phyloP scores from a whole-genome alignment of 768 basidiomycete genomes.

The Pisolithus tinctorius region DNA sequence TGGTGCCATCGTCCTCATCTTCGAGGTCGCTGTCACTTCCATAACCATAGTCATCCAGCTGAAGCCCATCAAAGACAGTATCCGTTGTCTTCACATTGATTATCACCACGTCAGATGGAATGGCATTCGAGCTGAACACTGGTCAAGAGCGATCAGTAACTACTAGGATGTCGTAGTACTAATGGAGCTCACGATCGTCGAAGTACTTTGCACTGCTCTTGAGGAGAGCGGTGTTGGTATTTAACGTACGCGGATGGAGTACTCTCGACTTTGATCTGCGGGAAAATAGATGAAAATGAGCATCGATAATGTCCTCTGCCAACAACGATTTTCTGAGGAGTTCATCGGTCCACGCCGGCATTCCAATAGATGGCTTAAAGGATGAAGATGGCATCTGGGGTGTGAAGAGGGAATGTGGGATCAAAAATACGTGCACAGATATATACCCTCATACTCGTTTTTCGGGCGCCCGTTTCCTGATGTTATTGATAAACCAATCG shows the following conservation, averaged over 20 bases:
- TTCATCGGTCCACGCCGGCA: constrained; percentile 4
- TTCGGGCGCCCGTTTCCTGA: no score
- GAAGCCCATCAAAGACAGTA: constrained; percentile 4
- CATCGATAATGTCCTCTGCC: constrained; percentile 22
- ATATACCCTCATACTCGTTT: no score
- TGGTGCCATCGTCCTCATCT: constrained; percentile 10
- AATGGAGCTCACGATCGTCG: constrained; percentile 14
- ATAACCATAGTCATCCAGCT: constrained; percentile 6
- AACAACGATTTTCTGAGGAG: constrained; percentile 20
- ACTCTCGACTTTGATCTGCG: constrained; percentile 10
- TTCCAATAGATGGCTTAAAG: background rate
- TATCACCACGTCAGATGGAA: constrained; percentile 9
- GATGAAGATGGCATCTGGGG: no score
- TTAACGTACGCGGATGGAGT: constrained; percentile 15
- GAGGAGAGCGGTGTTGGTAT: constrained; percentile 22
- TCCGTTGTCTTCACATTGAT: constrained; percentile 10
- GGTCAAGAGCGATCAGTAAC: background rate
- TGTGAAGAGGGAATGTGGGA: no score
- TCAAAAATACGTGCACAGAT: no score
- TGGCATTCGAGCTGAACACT: constrained; percentile 12
- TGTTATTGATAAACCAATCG: no score
- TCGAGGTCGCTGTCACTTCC: constrained; percentile 32
- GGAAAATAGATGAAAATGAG: constrained; percentile 26
- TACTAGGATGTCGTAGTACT: background rate
- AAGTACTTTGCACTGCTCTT: constrained; percentile 23